phyloP scores from a whole-genome alignment of 2,329 filamentous ascomycete species.

The Trichoderma hamatum region DNA sequence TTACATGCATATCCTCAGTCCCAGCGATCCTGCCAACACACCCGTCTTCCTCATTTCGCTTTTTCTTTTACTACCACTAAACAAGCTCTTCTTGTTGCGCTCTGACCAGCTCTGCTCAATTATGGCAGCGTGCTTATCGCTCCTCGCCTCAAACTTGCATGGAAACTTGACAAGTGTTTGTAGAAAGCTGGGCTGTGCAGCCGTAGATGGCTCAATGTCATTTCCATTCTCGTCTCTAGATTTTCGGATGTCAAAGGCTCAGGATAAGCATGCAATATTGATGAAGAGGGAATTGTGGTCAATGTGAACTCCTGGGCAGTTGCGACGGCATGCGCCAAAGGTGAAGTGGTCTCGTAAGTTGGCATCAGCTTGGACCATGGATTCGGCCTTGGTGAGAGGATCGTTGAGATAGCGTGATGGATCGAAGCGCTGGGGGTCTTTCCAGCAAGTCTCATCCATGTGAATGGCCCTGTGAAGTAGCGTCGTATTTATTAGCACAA shows the following conservation, averaged over 20 bases:
- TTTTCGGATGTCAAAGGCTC: slow-evolving; percentile 47
- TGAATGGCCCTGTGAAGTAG: slow-evolving; percentile 16
- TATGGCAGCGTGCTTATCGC: slow-evolving; percentile 10
- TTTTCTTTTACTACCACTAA: neutral
- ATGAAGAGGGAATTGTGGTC: slow-evolving; percentile 54
- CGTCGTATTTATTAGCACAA: neutral
- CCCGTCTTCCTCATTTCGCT: neutral
- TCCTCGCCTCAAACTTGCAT: slow-evolving; percentile 8
- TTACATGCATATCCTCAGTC: no score
- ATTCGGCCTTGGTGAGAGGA: slow-evolving; percentile 38
- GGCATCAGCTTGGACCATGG: slow-evolving; percentile 36
- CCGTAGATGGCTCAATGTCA: slow-evolving; percentile 7
- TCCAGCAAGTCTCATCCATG: slow-evolving; percentile 21
- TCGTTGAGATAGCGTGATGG: slow-evolving; percentile 33
- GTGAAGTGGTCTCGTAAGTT: slow-evolving; percentile 55
- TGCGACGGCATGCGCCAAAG: slow-evolving; percentile 59
- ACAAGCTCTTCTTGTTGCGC: slow-evolving; percentile 3
- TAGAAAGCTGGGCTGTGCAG: slow-evolving; percentile 22
- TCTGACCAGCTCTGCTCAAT: slow-evolving; percentile 18
- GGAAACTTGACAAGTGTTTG: slow-evolving; percentile 20
- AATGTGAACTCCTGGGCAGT: slow-evolving; percentile 62
- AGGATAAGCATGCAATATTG: slow-evolving; percentile 51
- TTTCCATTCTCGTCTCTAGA: slow-evolving; percentile 7
- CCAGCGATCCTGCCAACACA: no score
- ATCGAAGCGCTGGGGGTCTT: slow-evolving; percentile 23